phyloP scores from a whole-genome alignment of 2,329 filamentous ascomycete genomes.

The Rachicladosporium sp. region DNA sequence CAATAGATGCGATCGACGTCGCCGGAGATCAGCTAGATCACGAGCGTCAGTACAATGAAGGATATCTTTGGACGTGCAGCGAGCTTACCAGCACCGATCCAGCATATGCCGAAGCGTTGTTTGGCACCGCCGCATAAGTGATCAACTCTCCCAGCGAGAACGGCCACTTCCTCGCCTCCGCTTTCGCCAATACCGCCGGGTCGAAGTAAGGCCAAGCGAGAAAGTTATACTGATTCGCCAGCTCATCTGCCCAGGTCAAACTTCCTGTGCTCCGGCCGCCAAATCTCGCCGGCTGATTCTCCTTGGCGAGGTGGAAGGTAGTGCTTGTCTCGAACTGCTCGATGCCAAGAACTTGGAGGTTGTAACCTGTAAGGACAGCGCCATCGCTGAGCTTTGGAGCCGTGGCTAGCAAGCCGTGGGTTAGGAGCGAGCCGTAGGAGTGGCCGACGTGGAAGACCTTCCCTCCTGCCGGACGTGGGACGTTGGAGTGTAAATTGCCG shows the following conservation, averaged over 20 bases:
- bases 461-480: conserved; percentile 2
- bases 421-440: conserved; percentile 10
- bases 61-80: no score
- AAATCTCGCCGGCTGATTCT: conserved; percentile 8
- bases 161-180: conserved; percentile 24
- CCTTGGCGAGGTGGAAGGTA: conserved; percentile 9
- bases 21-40: conserved; percentile 20
- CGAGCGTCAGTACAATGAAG: not conserved
- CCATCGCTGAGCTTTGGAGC: conserved; percentile 9
- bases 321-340: conserved; percentile 2
- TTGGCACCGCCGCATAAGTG: conserved; percentile 6
- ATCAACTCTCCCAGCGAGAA: conserved; percentile 21
- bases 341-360: not conserved
- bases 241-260: conserved; percentile 9
- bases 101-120: conserved; percentile 17
- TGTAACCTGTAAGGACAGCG: conserved; percentile 10
- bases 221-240: conserved; percentile 22
- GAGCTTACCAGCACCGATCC: conserved; percentile 16
- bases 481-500: conserved; percentile 5
- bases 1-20: conserved; percentile 20
- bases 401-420: conserved; percentile 6
- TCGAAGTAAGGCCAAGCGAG: conserved; percentile 19
- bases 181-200: conserved; percentile 20
- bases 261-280: conserved; percentile 8
- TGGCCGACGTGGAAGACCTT: conserved; percentile 14